A percentile compares a stretch with the other conserved stretches of the same genome.
These are phyloP conservation scores for Scheffersomyces quercinus DNA, from an alignment of 1,139 yeast species.

Conservation along the genomic window DNA sequence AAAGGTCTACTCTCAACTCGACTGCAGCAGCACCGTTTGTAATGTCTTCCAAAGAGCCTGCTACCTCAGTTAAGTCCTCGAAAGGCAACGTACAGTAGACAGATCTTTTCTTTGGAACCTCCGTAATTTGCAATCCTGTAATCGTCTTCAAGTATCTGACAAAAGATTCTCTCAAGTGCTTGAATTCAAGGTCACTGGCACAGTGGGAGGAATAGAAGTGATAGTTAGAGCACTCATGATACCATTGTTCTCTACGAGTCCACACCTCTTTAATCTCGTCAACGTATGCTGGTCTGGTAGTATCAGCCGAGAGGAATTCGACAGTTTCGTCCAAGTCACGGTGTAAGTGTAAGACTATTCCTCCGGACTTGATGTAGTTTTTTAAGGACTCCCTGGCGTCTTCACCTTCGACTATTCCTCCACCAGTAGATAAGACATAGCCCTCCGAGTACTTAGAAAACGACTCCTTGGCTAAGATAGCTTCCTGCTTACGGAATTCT, in stretches of 20 bases:
- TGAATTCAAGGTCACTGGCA: constrained; percentile 53
- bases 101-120: constrained; percentile 58
- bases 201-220: constrained; percentile 80
- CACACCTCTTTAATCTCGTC: constrained; percentile 83
- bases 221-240: constrained; percentile 76
- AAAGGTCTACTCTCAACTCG: constrained; percentile 77
- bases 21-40: constrained; percentile 76
- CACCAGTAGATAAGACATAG: constrained; percentile 88
- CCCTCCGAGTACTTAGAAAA: constrained; percentile 52
- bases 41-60: constrained; percentile 50
- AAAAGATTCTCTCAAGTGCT: constrained; percentile 59
- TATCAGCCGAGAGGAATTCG: constrained; percentile 69
- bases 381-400: constrained; percentile 66
- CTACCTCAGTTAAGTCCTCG: constrained; percentile 51
- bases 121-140: constrained; percentile 52
- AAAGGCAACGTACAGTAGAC: constrained; percentile 73
- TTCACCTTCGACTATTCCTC: constrained; percentile 86
- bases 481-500: constrained; percentile 71
- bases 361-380: constrained; percentile 55
- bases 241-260: constrained; percentile 78
- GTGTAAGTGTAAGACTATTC: constrained; percentile 85
- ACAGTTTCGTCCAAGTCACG: constrained; percentile 84
- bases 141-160: constrained; percentile 58
- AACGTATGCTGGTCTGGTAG: constrained; percentile 82
- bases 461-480: constrained; percentile 54